Conservation (phyloP, 2,329 filamentous ascomycete species). For the Fusarium odoratissimum region DNA sequence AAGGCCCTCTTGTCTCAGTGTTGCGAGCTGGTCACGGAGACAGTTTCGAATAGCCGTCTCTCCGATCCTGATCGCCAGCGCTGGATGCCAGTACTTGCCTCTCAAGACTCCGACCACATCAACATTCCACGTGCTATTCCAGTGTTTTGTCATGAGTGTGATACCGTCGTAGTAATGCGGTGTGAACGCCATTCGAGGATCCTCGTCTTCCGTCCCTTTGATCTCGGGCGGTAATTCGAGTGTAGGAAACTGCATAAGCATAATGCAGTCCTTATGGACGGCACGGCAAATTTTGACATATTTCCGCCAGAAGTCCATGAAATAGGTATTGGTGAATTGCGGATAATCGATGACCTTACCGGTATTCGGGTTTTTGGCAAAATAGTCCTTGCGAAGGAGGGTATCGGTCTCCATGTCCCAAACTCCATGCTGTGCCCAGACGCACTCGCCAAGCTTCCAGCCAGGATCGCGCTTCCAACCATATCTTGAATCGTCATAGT, state of each 20-base stretch:
- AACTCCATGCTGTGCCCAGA: conserved; percentile 97
- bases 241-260: conserved; percentile 92
- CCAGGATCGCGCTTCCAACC: conserved; percentile 88
- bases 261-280: conserved; percentile 82
- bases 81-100: conserved; percentile 87
- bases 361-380: conserved; percentile 79
- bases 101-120: conserved; percentile 93
- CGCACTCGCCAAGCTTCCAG: conserved; percentile 93
- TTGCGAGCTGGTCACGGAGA: conserved; percentile 86
- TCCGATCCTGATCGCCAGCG: conserved; percentile 91
- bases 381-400: conserved; percentile 87
- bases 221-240: conserved; percentile 90
- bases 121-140: conserved; percentile 97
- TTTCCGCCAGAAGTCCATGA: conserved; percentile 84
- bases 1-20: conserved; percentile 86
- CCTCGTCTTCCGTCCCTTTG: conserved; percentile 89
- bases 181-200: conserved; percentile 89
- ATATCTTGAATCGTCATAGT: conserved; percentile 87
- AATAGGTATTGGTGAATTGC: conserved; percentile 90
- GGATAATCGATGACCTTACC: conserved; percentile 82
- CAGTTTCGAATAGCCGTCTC: conserved; percentile 95
- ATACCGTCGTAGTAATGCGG: conserved; percentile 98
- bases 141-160: conserved; percentile 97
- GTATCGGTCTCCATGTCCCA: conserved; percentile 87
- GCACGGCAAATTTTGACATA: conserved; percentile 80